Base-by-base conservation (phyloP, 805 yeast species). In the Pichia exigua region DNA sequence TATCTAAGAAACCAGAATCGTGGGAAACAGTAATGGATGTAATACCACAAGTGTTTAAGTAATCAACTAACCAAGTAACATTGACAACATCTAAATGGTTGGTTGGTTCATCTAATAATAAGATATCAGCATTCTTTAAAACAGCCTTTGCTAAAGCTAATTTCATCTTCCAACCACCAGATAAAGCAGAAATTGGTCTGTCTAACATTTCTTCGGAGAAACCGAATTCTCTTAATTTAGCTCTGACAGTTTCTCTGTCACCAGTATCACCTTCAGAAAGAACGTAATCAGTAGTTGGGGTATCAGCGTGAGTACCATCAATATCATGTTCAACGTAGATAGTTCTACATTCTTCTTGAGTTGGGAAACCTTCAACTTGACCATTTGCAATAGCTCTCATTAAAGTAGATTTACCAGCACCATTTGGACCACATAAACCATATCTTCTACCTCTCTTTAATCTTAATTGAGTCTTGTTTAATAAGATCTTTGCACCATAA, bases 131-230 rank as follows among this genome's bases (percentile, higher is more conserved):
- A 78, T 91, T 91, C 83, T 87, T 88, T 78, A 92, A 84, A 70
- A 92, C 97, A 71, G 99, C 99, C 79, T 97, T 89, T 66, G 99
- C 98, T 70, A 92, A 83, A 72, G 98, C 98, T 75, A 92, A 84
- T 79, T 94, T 94, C 99, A 92, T 92, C 85, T 94, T 94, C 99
- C 99, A 92, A 84, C 99, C 99, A 85, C 99, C 99, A 70, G 99
- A 94, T 66, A 94, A 82, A 60, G 97, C 87, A 70, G 89, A 83
- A 73, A 92, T 92, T 70, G 97, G 95, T 95, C 86, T 87, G 59
- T 69, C 71, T 69, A 86, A 83, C 97, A 92, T 94, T 70, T 85
- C 96, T 55, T 88, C 92, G 65, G 94, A 67, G 91, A 94, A 94
- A 69, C 83, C 82, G 81, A 94, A 92, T 77, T 90, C 97, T 58